Evolutionary conservation across 2,329 filamentous ascomycete species (phyloP), one percentile per base, ranked within the genome.

Genomic region (Cladobotryum protrusum): DNA sequence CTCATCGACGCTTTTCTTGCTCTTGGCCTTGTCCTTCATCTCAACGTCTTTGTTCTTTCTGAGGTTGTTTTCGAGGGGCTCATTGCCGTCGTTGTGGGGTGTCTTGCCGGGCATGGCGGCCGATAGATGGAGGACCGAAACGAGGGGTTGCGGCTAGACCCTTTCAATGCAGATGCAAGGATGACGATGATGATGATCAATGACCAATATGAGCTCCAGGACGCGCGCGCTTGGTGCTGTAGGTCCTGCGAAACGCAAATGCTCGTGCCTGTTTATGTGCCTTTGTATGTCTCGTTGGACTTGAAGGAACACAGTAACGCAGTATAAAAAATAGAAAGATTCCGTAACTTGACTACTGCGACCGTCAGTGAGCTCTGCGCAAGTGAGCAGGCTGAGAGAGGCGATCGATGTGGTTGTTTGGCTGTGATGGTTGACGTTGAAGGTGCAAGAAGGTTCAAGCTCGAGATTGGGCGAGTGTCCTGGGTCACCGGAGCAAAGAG

Each of bases 1-100:
- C 61, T 84, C 83, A 59, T 87, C 85, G 62, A 78, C 83, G 63
- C 89, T 83, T 68, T 83, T 84, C 71, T 83, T 85, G 62, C 73
- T 71, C 73, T 86, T 87, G 61, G 77, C 71, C 63, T 80, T 78
- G 64, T 86, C 82, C 66, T 80, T 84, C 81, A 85, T 86, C 63
- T 87, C 83, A 61, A 83, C 77, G 67, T 89, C 85, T 60, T 86
- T 79, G 55, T 79, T 80, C 57, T 80, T 76, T 67, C 74, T 80
- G 74, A 81, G 71, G 59, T 82, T 79, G 68, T 88, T 87, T 66
- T 85, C 82, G 59, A 80, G 72, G 54, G 83, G 80, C 70, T 86
- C 79, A 55, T 85, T 84, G 66, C 83, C 82, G 72, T 85, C 86
- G 59, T 78, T 80, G 71, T 85, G 82, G 63, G 84, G 83, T 63